Base-by-base conservation (phyloP, 352 stramenopile species). In the Phytophthora litchii region DNA sequence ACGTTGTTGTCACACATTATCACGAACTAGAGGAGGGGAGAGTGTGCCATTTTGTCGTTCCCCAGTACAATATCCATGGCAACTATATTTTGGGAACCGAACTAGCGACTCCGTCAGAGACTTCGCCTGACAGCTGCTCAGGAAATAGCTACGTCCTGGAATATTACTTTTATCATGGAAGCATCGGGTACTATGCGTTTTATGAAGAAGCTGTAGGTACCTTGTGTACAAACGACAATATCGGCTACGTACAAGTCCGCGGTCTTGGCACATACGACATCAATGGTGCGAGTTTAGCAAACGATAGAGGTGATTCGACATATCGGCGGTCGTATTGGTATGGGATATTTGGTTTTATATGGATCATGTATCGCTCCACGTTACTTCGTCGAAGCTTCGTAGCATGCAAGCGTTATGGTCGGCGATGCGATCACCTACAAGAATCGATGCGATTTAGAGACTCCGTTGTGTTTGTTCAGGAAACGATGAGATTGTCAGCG, bases 161-260 rank as follows among this genome's bases (percentile, higher is more conserved):
- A 14, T 69, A 74, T 36, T 68, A 69, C 23, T 70, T 70, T 23
- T 70, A 70, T 42, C 60, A 70, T 32, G 60, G 60, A 0, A 70
- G 60, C n/a, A 70, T 70, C 16, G 60, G 60, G 1, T 65, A 70
- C 35, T 70, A 70, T 20, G 41, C 54, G 0, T 70, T 70, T 16
- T 74, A 74, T 11, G 66, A 71, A 51, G 66, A 74, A 59, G 66
- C 60, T 1, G 29, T 58, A 0, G 65, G 65, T 9, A 67, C 53
- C 0, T 44, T 60, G 10, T 74, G 65, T 37, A 35, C 49, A 0
- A 55, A 64, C 4, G 65, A 74, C 27, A 64, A 56, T 11, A 70
- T 64, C 16, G 65, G 65, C 3, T 74, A 74, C 41, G 65, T 74
- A 20, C 43, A 41, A 7, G 65, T 74, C 0, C 38, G 41, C 3